Evolutionary conservation across 2,329 filamentous ascomycete species (phyloP).

Genomic region (Hymenoscyphus infarciens): DNA sequence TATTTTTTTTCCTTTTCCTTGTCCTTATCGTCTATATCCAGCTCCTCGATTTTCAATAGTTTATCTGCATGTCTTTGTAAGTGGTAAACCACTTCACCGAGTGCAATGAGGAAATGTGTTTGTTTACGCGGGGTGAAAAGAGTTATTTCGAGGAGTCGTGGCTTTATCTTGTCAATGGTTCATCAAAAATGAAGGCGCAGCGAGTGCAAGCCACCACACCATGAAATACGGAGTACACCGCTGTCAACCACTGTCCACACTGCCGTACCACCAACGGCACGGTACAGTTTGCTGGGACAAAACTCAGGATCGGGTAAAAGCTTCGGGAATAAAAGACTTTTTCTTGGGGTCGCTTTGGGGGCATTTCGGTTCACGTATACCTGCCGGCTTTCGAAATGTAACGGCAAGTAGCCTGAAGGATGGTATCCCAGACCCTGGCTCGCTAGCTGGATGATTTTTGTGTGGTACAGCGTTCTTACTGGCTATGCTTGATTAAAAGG

Average conservation of each 20-base stretch:
- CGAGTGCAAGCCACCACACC: conserved; percentile 7
- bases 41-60: conserved; percentile 7
- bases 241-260: conserved; percentile 1
- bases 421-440: not conserved
- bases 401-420: conserved; percentile 1
- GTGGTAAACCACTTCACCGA: not conserved
- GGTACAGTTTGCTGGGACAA: not conserved
- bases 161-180: conserved; percentile 1
- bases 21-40: conserved; percentile 7
- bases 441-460: not conserved
- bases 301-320: not conserved
- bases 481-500: not conserved
- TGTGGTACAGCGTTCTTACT: not conserved
- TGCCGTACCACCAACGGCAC: conserved; percentile 1
- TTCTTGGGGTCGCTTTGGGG: not conserved
- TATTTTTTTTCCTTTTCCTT: not conserved
- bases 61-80: conserved; percentile 6
- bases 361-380: not conserved
- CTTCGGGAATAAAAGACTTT: not conserved
- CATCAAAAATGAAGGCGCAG: conserved; percentile 7
- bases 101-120: conserved; percentile 6
- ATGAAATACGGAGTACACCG: not conserved
- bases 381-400: not conserved
- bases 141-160: conserved; percentile 11
- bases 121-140: not conserved